A percentile compares a stretch with the other conserved stretches of the same genome.
These are phyloP conservation scores for Talaromyces sp. DNA, from an alignment of 2,329 filamentous ascomycete genomes.

Conservation along the genomic window DNA sequence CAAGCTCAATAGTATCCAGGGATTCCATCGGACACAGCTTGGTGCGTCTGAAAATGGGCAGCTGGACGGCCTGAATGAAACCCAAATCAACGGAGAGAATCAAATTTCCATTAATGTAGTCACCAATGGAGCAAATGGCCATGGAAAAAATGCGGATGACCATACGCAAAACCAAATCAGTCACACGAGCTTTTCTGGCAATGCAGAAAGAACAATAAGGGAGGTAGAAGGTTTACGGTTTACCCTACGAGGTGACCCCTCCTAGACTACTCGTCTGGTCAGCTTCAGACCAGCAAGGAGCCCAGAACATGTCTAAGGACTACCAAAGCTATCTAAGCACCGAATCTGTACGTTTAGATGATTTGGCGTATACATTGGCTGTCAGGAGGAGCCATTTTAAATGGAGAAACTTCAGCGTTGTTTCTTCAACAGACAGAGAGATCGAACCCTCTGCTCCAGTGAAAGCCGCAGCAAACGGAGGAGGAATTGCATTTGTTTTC, in stretches of 20 bases:
- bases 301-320: neutral
- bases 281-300: neutral
- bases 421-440: slow-evolving; percentile 1
- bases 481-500: slow-evolving; percentile 32
- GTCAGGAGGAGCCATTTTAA: neutral
- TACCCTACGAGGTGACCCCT: neutral
- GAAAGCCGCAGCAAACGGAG: neutral
- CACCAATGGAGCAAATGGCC: neutral
- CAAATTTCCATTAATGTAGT: neutral
- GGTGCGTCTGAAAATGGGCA: neutral
- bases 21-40: neutral
- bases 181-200: too few species aligned
- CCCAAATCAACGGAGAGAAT: neutral
- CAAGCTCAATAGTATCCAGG: neutral
- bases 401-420: slow-evolving; percentile 15
- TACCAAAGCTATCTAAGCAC: neutral
- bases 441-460: neutral
- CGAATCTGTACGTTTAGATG: neutral
- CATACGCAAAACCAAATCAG: too few species aligned
- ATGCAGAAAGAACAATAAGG: neutral
- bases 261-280: neutral
- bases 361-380: neutral
- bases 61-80: neutral
- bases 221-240: neutral
- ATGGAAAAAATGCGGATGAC: too few species aligned